Percentiles rank a stretch among this genome's conserved stretches.
Evolutionary conservation across 257 asterid species (phyloP).

Genomic region (Nicotiana tabacum): DNA sequence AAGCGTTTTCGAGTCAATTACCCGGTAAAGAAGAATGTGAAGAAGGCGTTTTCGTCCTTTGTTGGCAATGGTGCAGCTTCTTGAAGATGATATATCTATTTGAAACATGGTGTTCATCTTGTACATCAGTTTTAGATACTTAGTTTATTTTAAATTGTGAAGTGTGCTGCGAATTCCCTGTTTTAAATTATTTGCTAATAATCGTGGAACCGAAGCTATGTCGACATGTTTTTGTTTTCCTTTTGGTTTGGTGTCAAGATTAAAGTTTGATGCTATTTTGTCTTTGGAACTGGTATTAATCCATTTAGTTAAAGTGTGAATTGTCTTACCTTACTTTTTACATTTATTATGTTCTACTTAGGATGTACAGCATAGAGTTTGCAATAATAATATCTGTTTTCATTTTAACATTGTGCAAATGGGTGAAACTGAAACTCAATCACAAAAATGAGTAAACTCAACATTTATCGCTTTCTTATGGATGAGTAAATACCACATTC

Average conservation of each 20-base stretch:
- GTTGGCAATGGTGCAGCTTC: constrained; percentile 5
- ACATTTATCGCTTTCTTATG: no score
- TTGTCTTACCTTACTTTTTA: not conserved
- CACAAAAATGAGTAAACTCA: no score
- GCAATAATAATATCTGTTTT: not conserved
- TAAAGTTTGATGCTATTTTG: not conserved
- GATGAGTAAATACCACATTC: no score
- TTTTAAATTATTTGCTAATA: constrained; percentile 1
- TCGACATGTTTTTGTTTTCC: not conserved
- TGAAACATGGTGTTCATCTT: constrained; percentile 6
- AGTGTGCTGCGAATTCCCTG: not conserved
- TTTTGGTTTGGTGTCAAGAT: not conserved
- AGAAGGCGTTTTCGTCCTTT: not conserved
- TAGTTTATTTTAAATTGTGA: not conserved
- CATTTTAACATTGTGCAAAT: not conserved
- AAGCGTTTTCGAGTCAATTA: not conserved
- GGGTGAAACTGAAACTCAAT: not conserved
- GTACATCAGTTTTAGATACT: not conserved
- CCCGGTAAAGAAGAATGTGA: not conserved
- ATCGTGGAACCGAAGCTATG: not conserved
- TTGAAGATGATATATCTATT: not conserved
- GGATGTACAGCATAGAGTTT: not conserved
- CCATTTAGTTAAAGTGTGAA: not conserved
- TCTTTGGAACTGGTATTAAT: not conserved
- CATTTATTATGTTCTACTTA: not conserved